These are phyloP conservation scores for Fusarium bactridioides DNA, from an alignment of 2,329 filamentous ascomycete species.

Conservation along the genomic window DNA sequence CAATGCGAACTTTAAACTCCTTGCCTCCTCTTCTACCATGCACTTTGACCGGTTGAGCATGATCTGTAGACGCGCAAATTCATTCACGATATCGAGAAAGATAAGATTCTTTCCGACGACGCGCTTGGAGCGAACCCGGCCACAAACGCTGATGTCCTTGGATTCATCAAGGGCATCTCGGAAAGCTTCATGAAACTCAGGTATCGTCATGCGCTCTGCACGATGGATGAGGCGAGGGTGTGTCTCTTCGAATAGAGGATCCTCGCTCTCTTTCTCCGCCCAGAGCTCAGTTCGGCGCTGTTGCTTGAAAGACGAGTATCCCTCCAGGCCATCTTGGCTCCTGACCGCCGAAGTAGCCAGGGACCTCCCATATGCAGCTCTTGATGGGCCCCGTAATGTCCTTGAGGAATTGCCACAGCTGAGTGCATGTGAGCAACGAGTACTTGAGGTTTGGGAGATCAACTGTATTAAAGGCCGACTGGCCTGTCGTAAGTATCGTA, in stretches of 20 bases:
- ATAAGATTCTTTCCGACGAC: slow-evolving; percentile 78
- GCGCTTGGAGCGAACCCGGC: slow-evolving; percentile 78
- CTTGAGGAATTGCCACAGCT: slow-evolving; percentile 16
- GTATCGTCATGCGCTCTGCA: slow-evolving; percentile 42
- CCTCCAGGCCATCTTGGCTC: slow-evolving; percentile 33
- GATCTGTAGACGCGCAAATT: slow-evolving; percentile 76
- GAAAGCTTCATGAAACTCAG: slow-evolving; percentile 47
- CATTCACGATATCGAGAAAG: slow-evolving; percentile 82
- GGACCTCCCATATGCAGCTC: slow-evolving; percentile 19
- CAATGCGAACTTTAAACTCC: slow-evolving; percentile 59
- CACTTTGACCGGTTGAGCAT: slow-evolving; percentile 73
- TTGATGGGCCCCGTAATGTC: slow-evolving; percentile 3
- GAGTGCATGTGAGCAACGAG: slow-evolving; percentile 16
- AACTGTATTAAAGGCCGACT: slow-evolving; percentile 40
- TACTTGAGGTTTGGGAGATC: slow-evolving; percentile 13
- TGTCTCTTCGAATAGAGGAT: slow-evolving; percentile 46
- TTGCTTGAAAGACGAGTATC: slow-evolving; percentile 48
- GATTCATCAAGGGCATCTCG: slow-evolving; percentile 39
- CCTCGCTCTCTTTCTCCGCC: slow-evolving; percentile 46
- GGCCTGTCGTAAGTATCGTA: slow-evolving; percentile 49
- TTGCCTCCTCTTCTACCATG: slow-evolving; percentile 46
- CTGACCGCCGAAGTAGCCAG: slow-evolving; percentile 35
- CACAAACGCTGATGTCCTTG: slow-evolving; percentile 49
- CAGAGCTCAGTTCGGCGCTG: slow-evolving; percentile 46
- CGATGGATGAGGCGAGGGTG: slow-evolving; percentile 48